These are phyloP conservation scores for Lotmaria passim DNA, from an alignment of 208 protist species.

Conservation along the genomic window DNA sequence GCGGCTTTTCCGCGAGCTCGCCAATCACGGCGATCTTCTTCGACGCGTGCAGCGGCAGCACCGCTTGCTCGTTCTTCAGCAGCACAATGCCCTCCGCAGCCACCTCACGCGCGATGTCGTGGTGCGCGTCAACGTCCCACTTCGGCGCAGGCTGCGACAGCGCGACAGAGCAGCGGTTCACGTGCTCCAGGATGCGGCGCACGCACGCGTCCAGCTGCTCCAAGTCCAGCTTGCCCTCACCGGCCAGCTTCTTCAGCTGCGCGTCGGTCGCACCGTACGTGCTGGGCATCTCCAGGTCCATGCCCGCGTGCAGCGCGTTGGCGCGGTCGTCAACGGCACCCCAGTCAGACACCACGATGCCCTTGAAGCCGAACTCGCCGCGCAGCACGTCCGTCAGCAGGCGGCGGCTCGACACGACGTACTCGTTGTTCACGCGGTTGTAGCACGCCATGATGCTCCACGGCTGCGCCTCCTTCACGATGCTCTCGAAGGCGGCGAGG, in stretches of 20 bases:
- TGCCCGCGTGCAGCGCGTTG: constrained; percentile 32
- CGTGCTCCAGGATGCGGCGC: constrained; percentile 11
- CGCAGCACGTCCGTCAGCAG: constrained; percentile 45
- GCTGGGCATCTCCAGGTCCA: constrained; percentile 70
- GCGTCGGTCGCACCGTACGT: constrained; percentile 25
- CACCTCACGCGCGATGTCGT: constrained; percentile 36
- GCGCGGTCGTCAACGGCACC: constrained; percentile 52
- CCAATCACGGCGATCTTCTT: constrained; percentile 28
- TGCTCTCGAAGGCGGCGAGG: constrained; percentile 39
- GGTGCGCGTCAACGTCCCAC: constrained; percentile 31
- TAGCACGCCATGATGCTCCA: constrained; percentile 40
- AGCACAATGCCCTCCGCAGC: constrained; percentile 44
- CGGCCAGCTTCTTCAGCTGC: constrained; percentile 26
- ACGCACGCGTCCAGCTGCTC: constrained; percentile 15
- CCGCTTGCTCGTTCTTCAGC: constrained; percentile 51
- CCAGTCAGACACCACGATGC: constrained; percentile 62
- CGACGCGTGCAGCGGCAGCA: constrained; percentile 22
- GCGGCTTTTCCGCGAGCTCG: constrained; percentile 20
- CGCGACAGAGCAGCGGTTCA: neutral
- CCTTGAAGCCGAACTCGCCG: constrained; percentile 49
- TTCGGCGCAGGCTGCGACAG: constrained; percentile 10
- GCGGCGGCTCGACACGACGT: constrained; percentile 49
- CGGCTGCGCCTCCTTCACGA: constrained; percentile 27
- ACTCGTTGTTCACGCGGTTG: constrained; percentile 41
- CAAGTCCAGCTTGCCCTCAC: constrained; percentile 40